These are phyloP conservation scores for Colletotrichum sp. DNA, from an alignment of 2,329 filamentous ascomycete species.

Conservation along the genomic window DNA sequence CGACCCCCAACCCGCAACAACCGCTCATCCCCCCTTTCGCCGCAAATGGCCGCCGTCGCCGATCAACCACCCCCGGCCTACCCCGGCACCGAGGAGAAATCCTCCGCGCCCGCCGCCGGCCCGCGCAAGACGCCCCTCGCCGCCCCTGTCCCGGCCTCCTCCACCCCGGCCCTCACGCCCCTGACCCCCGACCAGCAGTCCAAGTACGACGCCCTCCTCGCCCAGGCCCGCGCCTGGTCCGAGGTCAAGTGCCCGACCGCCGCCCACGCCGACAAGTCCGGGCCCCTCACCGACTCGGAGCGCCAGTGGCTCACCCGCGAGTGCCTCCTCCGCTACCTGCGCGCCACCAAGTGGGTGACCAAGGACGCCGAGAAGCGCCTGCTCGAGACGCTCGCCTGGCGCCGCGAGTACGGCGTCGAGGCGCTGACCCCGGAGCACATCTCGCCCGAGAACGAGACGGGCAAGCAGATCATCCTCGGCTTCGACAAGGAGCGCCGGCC, in stretches of 20 bases:
- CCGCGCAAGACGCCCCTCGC: slow-evolving; percentile 60
- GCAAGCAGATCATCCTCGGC: slow-evolving; percentile 89
- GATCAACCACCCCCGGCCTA: slow-evolving; percentile 6
- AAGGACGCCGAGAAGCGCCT: slow-evolving; percentile 80
- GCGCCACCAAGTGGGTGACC: slow-evolving; percentile 89
- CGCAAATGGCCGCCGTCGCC: slow-evolving; percentile 12
- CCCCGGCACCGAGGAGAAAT: not conserved
- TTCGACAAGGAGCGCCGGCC: slow-evolving; percentile 87
- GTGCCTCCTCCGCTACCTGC: slow-evolving; percentile 89
- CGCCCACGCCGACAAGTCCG: slow-evolving; percentile 60
- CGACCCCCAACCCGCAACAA: not conserved
- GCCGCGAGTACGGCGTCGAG: slow-evolving; percentile 86
- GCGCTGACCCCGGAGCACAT: slow-evolving; percentile 85
- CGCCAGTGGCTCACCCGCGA: slow-evolving; percentile 91
- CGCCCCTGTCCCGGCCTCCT: slow-evolving; percentile 61
- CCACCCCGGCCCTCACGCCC: slow-evolving; percentile 58
- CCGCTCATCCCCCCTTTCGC: not conserved
- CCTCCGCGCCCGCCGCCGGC: not conserved
- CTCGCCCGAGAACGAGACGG: slow-evolving; percentile 92
- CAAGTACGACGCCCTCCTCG: slow-evolving; percentile 82
- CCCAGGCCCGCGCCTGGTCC: slow-evolving; percentile 72
- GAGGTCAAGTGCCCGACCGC: slow-evolving; percentile 57
- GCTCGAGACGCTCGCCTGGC: slow-evolving; percentile 82
- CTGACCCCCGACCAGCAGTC: slow-evolving; percentile 78
- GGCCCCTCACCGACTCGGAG: slow-evolving; percentile 78